Base-by-base conservation (phyloP, 2,329 filamentous ascomycete genomes). In the Trichophyton benhamiae region DNA sequence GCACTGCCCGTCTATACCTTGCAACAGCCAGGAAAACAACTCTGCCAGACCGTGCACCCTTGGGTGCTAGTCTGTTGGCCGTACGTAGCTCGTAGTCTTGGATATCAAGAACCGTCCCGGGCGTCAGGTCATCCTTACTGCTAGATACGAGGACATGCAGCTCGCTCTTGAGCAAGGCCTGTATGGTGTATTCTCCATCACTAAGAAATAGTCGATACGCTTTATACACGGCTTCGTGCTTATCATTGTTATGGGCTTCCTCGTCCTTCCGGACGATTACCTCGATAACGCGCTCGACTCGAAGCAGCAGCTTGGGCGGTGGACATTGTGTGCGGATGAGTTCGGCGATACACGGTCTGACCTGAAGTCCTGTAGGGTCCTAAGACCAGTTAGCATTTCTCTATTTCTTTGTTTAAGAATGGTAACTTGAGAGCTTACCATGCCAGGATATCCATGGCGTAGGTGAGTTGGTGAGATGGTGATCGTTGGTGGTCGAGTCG, bases 161-260 rank as follows among this genome's bases (percentile, higher is more conserved):
- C 46, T 64, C 41, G 46, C 64, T 61, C 48, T 58, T 63, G 15
- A 71, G 52, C 6, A 71, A 64, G 8, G 69, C 69, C 60, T 71
- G 68, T n/a, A 71, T 65, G 49, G 67, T 63, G 15, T 68, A 62
- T n/a, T 70, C 62, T 25, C 68, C 68, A 64, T 71, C 69, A 8
- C 66, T 67, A 7, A 71, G 58, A 17, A 65, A 64, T 15, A 67
- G 22, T 15, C 66, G 62, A 44, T 63, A 66, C 25, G 61, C 62
- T 41, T 57, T 63, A 27, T 61, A 55, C 6, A 49, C 30, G 8
- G 62, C 20, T 9, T 38, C 52, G 9, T 33, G 4, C 25, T 15
- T 27, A 33, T 36, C 27, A 5, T 52, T 4, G 49, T 15, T 25
- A n/a, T 53, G 17, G 27, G n/a, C 49, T 13, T 53, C 13, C 17